Conservation (phyloP, 2,329 filamentous ascomycete genomes). For the Dactylellina drechsleri region DNA sequence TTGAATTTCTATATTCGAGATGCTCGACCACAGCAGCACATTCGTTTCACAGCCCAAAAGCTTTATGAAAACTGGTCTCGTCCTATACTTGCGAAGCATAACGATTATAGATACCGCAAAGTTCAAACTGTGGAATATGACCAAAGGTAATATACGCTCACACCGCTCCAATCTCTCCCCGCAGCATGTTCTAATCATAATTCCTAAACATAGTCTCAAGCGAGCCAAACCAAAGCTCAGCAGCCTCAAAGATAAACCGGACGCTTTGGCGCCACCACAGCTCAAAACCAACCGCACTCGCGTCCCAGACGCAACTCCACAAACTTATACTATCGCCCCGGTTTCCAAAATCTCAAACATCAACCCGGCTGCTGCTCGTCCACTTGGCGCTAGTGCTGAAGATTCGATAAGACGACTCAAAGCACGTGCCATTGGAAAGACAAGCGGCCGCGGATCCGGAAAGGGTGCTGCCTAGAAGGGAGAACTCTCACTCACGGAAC, state of each 20-base stretch:
- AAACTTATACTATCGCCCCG: conserved; percentile 58
- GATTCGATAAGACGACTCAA: conserved; percentile 58
- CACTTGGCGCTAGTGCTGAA: conserved; percentile 57
- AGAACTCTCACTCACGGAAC: conserved; percentile 20
- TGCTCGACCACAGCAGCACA: conserved; percentile 84
- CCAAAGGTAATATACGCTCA: conserved; percentile 64
- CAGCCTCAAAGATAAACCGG: conserved; percentile 54
- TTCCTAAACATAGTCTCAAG: conserved; percentile 14
- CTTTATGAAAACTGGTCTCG: conserved; percentile 96
- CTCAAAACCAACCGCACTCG: conserved; percentile 58
- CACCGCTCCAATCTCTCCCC: conserved; percentile 18
- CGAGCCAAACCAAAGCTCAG: conserved; percentile 42
- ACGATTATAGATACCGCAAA: conserved; percentile 89
- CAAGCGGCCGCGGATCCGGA: conserved; percentile 33
- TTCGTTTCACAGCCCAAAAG: conserved; percentile 76
- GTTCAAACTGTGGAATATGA: conserved; percentile 71
- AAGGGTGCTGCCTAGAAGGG: conserved; percentile 35
- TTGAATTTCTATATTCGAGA: conserved; percentile 97
- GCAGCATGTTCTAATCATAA: conserved; percentile 13
- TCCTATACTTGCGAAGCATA: conserved; percentile 90
- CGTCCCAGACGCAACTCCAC: conserved; percentile 57
- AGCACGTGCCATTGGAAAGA: conserved; percentile 53
- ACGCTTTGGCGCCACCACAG: conserved; percentile 57
- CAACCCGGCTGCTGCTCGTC: conserved; percentile 55
- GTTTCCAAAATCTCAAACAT: conserved; percentile 46